Conservation (phyloP, 768 basidiomycete genomes). For the Tulasnella sp. region DNA sequence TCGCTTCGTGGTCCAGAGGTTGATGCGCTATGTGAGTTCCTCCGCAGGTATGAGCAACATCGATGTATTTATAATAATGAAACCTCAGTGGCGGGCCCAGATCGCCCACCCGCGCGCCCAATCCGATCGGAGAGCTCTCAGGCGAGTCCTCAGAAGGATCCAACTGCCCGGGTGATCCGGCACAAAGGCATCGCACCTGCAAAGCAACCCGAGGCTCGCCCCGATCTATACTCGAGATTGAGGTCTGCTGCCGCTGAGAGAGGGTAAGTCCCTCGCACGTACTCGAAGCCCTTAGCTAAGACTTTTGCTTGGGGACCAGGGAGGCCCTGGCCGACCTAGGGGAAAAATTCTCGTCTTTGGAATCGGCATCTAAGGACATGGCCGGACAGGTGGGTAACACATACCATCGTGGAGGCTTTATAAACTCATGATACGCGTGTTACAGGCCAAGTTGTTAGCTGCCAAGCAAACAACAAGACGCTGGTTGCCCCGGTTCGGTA, state of each 20-base stretch:
- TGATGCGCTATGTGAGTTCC: constrained; percentile 1
- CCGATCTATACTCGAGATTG: not conserved
- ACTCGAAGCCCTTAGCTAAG: not conserved
- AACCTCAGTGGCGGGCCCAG: constrained; percentile 13
- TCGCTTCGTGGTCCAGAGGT: constrained; percentile 1
- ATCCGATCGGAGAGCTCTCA: not conserved
- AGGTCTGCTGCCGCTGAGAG: constrained; percentile 5
- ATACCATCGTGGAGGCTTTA: not conserved
- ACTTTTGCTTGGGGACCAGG: not conserved
- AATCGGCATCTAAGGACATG: constrained; percentile 10
- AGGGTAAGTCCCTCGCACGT: not conserved
- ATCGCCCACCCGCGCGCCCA: constrained; percentile 1
- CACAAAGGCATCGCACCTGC: not conserved
- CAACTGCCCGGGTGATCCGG: not conserved
- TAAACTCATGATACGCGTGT: not conserved
- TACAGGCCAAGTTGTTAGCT: constrained; percentile 16
- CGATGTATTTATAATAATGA: not conserved
- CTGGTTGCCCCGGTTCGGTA: constrained; percentile 7
- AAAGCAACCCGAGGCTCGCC: not conserved
- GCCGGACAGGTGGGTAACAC: constrained; percentile 3
- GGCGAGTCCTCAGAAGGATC: not conserved
- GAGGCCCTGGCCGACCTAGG: constrained; percentile 9
- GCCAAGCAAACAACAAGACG: not conserved
- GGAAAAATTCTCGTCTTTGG: constrained; percentile 13
- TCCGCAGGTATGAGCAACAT: not conserved